These are phyloP conservation scores for Coemansia reversa DNA, from an alignment of 192 early-diverging fungal species.

Conservation along the genomic window DNA sequence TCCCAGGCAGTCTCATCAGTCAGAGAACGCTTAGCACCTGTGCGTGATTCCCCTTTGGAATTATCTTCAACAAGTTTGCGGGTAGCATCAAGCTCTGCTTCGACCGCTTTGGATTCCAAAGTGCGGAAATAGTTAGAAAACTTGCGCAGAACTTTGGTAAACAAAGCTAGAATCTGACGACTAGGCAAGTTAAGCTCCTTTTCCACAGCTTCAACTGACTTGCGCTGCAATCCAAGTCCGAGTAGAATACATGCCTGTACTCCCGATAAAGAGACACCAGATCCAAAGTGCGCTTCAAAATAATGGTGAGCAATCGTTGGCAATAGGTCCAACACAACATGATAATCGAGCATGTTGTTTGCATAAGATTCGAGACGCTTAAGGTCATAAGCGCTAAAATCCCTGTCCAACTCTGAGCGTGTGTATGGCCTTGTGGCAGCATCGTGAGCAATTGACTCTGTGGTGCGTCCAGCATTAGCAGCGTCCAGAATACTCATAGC, in stretches of 20 bases:
- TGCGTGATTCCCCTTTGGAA: slow-evolving; percentile 20
- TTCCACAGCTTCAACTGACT: slow-evolving; percentile 85
- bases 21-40: slow-evolving; percentile 24
- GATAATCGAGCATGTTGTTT: slow-evolving; percentile 96
- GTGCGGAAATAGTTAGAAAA: slow-evolving; percentile 66
- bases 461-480: slow-evolving; percentile 51
- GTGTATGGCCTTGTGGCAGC: slow-evolving; percentile 14
- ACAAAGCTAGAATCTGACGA: slow-evolving; percentile 87
- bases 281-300: slow-evolving; percentile 66
- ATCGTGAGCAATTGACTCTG: slow-evolving; percentile 23
- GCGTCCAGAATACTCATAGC: slow-evolving; percentile 85
- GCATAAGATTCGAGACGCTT: slow-evolving; percentile 95
- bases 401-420: slow-evolving; percentile 24
- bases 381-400: slow-evolving; percentile 71
- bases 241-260: slow-evolving; percentile 85
- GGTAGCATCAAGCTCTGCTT: slow-evolving; percentile 26
- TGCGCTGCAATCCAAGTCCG: slow-evolving; percentile 91
- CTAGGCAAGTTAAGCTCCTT: slow-evolving; percentile 81
- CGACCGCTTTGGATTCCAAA: slow-evolving; percentile 51
- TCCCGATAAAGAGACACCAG: slow-evolving; percentile 69
- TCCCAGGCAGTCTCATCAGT: slow-evolving; percentile 86
- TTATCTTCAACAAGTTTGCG: slow-evolving; percentile 3
- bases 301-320: slow-evolving; percentile 78
- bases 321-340: slow-evolving; percentile 91
- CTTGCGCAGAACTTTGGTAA: slow-evolving; percentile 92